Evolutionary conservation across 2,329 filamentous ascomycete genomes (phyloP).

Genomic region (Plenodomus lindquistii): DNA sequence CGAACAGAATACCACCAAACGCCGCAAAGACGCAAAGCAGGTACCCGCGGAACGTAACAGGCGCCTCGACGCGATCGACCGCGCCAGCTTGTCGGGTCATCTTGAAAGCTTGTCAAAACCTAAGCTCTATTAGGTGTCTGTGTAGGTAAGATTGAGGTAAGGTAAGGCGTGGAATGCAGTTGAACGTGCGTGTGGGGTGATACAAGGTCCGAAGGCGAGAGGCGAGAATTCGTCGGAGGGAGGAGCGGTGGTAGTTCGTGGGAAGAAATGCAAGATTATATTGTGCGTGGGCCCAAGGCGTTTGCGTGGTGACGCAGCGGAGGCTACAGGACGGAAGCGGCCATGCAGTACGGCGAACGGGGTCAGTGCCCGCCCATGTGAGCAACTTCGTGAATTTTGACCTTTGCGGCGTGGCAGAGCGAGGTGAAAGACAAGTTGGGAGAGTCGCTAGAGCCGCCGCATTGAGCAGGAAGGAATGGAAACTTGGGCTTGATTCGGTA

Average conservation of each 20-base stretch:
- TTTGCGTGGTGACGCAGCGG: not conserved
- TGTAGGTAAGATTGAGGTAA: slow-evolving; percentile 3
- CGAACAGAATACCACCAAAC: slow-evolving; percentile 70
- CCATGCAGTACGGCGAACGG: not conserved
- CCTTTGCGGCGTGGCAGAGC: not conserved
- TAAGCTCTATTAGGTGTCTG: slow-evolving; percentile 8
- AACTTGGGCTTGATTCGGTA: not conserved
- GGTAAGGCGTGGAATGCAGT: not conserved
- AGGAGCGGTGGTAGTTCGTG: not conserved
- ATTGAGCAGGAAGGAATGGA: slow-evolving; percentile 5
- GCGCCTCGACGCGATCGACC: slow-evolving; percentile 57
- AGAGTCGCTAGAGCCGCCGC: slow-evolving; percentile 4
- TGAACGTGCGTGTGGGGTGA: slow-evolving; percentile 1
- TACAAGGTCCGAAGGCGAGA: slow-evolving; percentile 1
- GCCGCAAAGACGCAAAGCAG: slow-evolving; percentile 53
- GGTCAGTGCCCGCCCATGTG: slow-evolving; percentile 4
- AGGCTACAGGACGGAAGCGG: slow-evolving; percentile 6
- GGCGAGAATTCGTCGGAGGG: not conserved
- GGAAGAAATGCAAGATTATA: slow-evolving; percentile 5
- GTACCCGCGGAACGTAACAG: slow-evolving; percentile 52
- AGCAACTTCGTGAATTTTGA: slow-evolving; percentile 6
- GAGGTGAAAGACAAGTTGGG: not conserved
- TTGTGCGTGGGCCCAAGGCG: not conserved
- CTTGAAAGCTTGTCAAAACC: slow-evolving; percentile 7
- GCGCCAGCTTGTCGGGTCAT: slow-evolving; percentile 42